phyloP scores from a whole-genome alignment of 176 grass and related monocot genomes.

The Carex cristatella region DNA sequence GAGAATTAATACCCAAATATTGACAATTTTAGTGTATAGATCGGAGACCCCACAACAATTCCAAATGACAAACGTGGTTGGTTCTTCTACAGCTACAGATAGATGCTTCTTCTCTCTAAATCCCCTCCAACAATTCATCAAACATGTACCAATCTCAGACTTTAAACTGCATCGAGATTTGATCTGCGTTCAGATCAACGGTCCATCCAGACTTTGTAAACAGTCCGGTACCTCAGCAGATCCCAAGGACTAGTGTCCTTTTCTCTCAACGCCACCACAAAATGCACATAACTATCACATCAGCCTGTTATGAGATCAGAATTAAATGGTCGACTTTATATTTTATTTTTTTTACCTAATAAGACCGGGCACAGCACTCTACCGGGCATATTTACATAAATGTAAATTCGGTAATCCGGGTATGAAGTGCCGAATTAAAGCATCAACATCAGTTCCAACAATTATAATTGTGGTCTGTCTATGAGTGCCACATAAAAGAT shows the following conservation, averaged over 20 bases:
- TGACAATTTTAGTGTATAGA: neutral
- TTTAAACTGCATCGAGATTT: neutral
- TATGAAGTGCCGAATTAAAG: too few species aligned
- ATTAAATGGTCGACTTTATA: too few species aligned
- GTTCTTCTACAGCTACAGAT: neutral
- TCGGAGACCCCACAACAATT: neutral
- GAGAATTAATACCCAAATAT: conserved; percentile 3
- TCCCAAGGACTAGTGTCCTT: neutral
- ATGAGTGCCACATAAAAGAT: too few species aligned
- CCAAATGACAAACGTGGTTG: neutral
- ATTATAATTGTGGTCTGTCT: too few species aligned
- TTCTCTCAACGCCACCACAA: conserved; percentile 1
- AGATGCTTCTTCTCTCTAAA: neutral
- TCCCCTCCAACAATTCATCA: neutral
- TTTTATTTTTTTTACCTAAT: too few species aligned
- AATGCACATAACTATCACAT: neutral
- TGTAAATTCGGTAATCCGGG: too few species aligned
- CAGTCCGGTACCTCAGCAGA: neutral
- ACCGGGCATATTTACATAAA: too few species aligned
- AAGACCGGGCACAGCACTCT: too few species aligned
- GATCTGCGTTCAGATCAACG: neutral
- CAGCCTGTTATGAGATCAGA: neutral
- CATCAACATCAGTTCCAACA: too few species aligned
- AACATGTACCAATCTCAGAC: neutral
- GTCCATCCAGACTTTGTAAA: neutral